Conservation (phyloP, 371 early-diverging fungal genomes). For the Choanephora cucurbitarum region DNA sequence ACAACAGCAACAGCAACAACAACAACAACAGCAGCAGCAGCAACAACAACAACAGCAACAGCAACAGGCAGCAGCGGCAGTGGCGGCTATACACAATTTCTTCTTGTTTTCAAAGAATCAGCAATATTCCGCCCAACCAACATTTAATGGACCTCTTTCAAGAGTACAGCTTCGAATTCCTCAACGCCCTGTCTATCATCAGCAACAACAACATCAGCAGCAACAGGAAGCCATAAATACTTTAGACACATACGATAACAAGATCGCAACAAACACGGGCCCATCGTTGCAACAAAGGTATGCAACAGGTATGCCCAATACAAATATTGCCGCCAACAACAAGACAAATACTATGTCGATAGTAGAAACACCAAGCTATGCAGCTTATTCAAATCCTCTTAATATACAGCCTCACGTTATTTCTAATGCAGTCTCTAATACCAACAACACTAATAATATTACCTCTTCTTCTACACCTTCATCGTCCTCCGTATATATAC, state of each 20-base stretch:
- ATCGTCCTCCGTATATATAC: no score
- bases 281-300: background rate
- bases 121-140: constrained; percentile 15
- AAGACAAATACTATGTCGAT: constrained; percentile 10
- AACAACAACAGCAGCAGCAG: constrained; percentile 21
- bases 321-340: no score
- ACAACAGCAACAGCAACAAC: constrained; percentile 14
- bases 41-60: constrained; percentile 11
- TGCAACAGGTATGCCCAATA: no score
- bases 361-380: constrained; percentile 12
- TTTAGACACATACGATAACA: constrained; percentile 9
- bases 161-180: constrained; percentile 26
- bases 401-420: constrained; percentile 4
- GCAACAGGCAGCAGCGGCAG: constrained; percentile 10
- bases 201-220: constrained; percentile 4
- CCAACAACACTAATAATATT: constrained; percentile 10
- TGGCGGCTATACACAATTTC: constrained; percentile 17
- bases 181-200: constrained; percentile 19
- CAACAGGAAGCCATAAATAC: constrained; percentile 1
- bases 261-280: background rate
- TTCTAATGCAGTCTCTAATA: constrained; percentile 14
- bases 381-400: constrained; percentile 28
- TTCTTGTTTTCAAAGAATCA: constrained; percentile 19
- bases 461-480: constrained; percentile 3
- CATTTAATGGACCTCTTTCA: constrained; percentile 16